Evolutionary conservation across 371 early-diverging fungal species (phyloP).

Genomic region (Rhizopus sp.): DNA sequence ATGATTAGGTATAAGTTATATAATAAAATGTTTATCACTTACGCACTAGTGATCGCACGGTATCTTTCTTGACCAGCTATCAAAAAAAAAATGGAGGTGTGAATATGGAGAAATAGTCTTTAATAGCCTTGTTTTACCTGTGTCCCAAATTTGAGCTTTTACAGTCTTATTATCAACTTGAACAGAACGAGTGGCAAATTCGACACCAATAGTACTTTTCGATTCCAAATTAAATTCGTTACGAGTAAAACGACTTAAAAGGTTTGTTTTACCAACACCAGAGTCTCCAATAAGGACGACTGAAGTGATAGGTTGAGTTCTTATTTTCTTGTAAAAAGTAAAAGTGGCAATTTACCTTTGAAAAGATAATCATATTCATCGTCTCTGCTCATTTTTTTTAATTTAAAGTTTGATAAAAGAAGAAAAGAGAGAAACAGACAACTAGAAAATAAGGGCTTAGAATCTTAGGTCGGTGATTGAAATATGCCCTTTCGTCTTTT

Average conservation of each 20-base stretch:
- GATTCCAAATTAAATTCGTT: constrained; percentile 97
- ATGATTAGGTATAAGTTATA: not conserved
- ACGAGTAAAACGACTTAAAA: constrained; percentile 95
- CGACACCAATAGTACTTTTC: constrained; percentile 99
- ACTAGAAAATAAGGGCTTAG: not conserved
- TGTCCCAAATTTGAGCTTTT: constrained; percentile 94
- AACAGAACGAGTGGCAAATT: constrained; percentile 97
- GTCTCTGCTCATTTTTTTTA: constrained; percentile 73
- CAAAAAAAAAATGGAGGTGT: not conserved
- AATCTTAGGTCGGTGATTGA: too few species aligned
- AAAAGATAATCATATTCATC: constrained; percentile 97
- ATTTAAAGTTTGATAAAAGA: constrained; percentile 11
- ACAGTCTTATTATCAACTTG: constrained; percentile 89
- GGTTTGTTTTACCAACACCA: constrained; percentile 99
- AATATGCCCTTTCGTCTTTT: too few species aligned
- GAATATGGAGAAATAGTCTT: too few species aligned
- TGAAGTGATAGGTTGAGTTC: constrained; percentile 21
- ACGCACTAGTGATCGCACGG: constrained; percentile 73
- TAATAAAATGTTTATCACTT: constrained; percentile 29
- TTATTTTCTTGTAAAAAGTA: not conserved
- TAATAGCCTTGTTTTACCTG: constrained; percentile 40
- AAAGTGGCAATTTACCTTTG: constrained; percentile 77
- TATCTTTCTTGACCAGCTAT: constrained; percentile 74
- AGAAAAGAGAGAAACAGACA: constrained; percentile 8
- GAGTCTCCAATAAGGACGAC: constrained; percentile 99